Evolutionary conservation across 176 grass and related monocot genomes (phyloP).

Genomic region (Phoenix roebelenii): DNA sequence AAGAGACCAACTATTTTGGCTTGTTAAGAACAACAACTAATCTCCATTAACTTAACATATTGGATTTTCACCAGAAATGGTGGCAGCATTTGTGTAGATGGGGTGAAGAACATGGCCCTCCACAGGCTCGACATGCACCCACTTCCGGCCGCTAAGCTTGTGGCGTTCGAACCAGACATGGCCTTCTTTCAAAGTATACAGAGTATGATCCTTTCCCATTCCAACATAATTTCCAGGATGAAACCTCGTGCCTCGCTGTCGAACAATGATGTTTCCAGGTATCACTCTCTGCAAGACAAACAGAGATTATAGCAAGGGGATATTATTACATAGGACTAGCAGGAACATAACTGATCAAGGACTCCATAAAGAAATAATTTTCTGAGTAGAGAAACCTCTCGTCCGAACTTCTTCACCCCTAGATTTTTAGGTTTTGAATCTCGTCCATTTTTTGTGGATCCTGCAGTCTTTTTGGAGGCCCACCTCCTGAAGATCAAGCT

Average conservation of each 20-base stretch:
- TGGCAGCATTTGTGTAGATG: conserved; percentile 26
- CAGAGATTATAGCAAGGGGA: background rate
- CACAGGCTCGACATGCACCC: conserved; percentile 68
- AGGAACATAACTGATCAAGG: background rate
- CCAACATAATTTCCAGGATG: conserved; percentile 77
- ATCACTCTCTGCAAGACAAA: conserved; percentile 34
- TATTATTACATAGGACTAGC: background rate
- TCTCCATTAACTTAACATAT: no score
- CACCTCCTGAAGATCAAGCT: conserved; percentile 63
- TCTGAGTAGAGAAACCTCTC: conserved; percentile 34
- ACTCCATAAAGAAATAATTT: no score
- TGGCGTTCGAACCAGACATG: conserved; percentile 67
- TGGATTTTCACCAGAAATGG: background rate
- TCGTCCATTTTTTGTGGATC: conserved; percentile 76
- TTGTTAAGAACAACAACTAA: no score
- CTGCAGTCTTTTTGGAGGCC: conserved; percentile 82
- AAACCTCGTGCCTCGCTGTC: conserved; percentile 72
- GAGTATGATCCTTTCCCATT: conserved; percentile 78
- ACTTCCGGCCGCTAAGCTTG: conserved; percentile 77
- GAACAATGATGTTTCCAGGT: conserved; percentile 74
- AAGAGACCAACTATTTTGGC: no score
- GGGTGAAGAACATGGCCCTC: conserved; percentile 64
- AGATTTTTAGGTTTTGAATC: conserved; percentile 83
- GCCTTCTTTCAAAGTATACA: conserved; percentile 71
- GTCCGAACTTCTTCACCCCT: conserved; percentile 90